phyloP scores from a whole-genome alignment of 202 grass and related monocot genomes.

The Hordeum pubiflorum region DNA sequence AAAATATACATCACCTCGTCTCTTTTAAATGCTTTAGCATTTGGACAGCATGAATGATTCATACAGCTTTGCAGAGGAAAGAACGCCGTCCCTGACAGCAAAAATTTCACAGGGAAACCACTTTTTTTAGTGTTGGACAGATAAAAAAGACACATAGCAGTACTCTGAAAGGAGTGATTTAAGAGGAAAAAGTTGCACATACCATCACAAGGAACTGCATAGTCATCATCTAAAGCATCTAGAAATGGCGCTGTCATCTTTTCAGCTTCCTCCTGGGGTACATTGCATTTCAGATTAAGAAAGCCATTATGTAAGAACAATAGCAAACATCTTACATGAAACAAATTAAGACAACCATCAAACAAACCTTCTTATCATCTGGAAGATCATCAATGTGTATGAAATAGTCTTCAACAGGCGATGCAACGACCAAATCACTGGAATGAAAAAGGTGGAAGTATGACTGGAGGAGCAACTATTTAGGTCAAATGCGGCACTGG shows the following conservation, averaged over 20 bases:
- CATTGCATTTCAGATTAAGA: slow-evolving; percentile 17
- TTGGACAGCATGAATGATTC: slow-evolving; percentile 95
- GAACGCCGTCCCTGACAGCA: slow-evolving; percentile 66
- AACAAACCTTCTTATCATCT: slow-evolving; percentile 63
- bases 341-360: slow-evolving; percentile 3
- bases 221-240: slow-evolving; percentile 80
- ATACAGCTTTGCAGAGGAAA: slow-evolving; percentile 95
- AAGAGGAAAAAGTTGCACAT: background rate
- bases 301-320: background rate
- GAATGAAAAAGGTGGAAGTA: slow-evolving; percentile 13
- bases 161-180: background rate
- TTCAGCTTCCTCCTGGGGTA: slow-evolving; percentile 54
- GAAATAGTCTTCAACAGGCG: slow-evolving; percentile 94
- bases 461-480: background rate
- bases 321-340: slow-evolving; percentile 2
- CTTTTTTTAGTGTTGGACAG: background rate
- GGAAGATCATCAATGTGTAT: slow-evolving; percentile 90
- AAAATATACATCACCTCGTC: slow-evolving; percentile 45
- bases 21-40: slow-evolving; percentile 93
- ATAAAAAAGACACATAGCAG: background rate
- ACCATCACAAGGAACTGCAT: slow-evolving; percentile 79
- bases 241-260: slow-evolving; percentile 41
- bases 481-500: background rate
- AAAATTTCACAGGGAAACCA: slow-evolving; percentile 6
- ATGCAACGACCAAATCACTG: slow-evolving; percentile 92